phyloP scores from a whole-genome alignment of 805 yeast genomes.

The Pichia membranifaciens region DNA sequence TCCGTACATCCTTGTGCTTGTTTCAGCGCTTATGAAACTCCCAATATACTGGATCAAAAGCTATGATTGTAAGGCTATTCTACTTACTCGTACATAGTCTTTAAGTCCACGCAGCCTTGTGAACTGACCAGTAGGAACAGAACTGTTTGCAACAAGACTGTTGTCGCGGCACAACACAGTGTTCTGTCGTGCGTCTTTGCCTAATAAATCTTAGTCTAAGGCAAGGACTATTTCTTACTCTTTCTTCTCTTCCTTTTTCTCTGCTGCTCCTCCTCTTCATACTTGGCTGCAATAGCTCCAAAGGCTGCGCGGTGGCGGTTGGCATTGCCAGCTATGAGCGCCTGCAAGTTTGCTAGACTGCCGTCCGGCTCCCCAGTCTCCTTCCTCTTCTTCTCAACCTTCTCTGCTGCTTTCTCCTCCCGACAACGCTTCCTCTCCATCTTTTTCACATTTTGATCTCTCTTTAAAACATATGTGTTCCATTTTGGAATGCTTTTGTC shows the following conservation, averaged over 20 bases:
- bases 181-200: no score
- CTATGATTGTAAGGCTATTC: no score
- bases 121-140: no score
- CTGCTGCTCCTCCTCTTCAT: not conserved
- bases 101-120: no score
- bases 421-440: conserved; percentile 47
- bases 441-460: conserved; percentile 42
- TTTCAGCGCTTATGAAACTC: no score
- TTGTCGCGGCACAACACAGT: not conserved
- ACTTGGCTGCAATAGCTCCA: conserved; percentile 6
- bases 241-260: conserved; percentile 1
- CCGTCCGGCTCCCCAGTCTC: conserved; percentile 24
- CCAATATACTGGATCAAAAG: no score
- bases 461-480: conserved; percentile 42
- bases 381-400: not conserved
- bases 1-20: no score
- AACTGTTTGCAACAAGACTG: no score
- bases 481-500: conserved; percentile 28
- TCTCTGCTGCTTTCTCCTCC: conserved; percentile 1
- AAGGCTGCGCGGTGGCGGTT: conserved; percentile 5
- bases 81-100: no score
- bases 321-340: conserved; percentile 9
- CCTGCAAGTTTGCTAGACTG: conserved; percentile 1
- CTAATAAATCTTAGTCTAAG: no score
- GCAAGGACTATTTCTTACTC: not conserved